Base-by-base conservation (phyloP, 2,329 filamentous ascomycete genomes). In the Atkinsonella texensis region DNA sequence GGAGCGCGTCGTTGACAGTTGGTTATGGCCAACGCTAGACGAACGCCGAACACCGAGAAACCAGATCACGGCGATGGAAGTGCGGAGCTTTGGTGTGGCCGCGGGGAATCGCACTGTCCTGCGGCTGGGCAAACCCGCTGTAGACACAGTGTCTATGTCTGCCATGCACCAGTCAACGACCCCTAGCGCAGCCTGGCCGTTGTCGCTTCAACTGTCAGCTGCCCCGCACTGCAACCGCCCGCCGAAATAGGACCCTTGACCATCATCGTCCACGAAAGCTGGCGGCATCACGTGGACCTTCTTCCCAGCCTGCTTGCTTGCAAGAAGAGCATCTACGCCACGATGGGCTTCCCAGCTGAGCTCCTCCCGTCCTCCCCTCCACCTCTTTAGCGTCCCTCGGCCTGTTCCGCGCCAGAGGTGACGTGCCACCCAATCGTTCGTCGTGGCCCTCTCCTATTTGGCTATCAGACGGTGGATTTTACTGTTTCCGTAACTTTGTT, bases 21-120 rank as follows among this genome's bases (percentile, higher is more conserved):
- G 55, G 54, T 50, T 56, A 57, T 49, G 56, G 55, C 35, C 52
- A 56, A 61, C 53, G 54, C 53, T 58, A 33, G 57, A 60, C 55
- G 57, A 64, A 68, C 62, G 64, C 65, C 65, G 65, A 68, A 68
- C 57, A 48, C 65, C 65, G 65, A 68, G 60, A 56, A 57, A 53
- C 52, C 59, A 58, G 61, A 62, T 55, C 49, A 35, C 33, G 18
- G 48, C 17, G 41, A 48, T 32, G 17, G 50, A 32, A 43, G 32
- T 51, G 10, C 17, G 41, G 8, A 41, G 40, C 40, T 28, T 31
- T 41, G 46, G 13, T 2, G 46, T n/a, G 32, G 31, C 20, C 5
- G 28, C 7, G 28, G 28, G 1, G 4, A 28, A 28, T 8, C 28
- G 28, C 28, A 28, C 28, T 28, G 28, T 28, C 28, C 7, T 28